Evolutionary conservation across 2,329 filamentous ascomycete genomes (phyloP).

Genomic region (Aspergillus caelatus): DNA sequence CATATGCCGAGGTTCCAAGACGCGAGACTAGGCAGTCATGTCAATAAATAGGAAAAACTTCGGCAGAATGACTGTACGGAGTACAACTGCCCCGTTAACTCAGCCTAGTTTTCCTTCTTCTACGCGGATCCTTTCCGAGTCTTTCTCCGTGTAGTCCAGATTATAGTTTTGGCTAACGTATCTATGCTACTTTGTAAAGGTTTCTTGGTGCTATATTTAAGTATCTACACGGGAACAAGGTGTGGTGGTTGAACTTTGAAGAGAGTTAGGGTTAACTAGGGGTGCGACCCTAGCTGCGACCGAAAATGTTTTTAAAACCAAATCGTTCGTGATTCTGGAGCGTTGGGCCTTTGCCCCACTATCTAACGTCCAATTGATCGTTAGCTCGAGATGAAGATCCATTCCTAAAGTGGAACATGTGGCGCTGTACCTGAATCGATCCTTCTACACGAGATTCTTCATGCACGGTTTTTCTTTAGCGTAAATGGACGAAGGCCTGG

Average conservation of each 20-base stretch:
- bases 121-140: not conserved
- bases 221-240: too few species aligned
- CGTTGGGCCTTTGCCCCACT: not conserved
- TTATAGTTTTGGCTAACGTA: not conserved
- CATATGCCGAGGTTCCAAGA: not conserved
- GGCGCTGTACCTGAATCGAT: not conserved
- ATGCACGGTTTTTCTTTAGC: not conserved
- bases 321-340: not conserved
- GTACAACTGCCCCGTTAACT: not conserved
- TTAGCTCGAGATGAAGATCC: not conserved
- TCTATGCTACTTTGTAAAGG: too few species aligned
- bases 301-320: not conserved
- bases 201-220: too few species aligned
- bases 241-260: too few species aligned
- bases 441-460: slow-evolving; percentile 1
- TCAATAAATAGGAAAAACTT: not conserved
- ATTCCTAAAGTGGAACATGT: not conserved
- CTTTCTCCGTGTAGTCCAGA: not conserved
- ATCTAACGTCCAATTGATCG: not conserved
- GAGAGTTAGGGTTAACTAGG: not conserved
- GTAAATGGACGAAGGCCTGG: not conserved
- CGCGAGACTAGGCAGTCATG: not conserved
- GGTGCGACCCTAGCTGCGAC: not conserved
- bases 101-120: not conserved
- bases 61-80: not conserved